Conservation (phyloP, 305 asterid species). For the Withania somnifera region DNA sequence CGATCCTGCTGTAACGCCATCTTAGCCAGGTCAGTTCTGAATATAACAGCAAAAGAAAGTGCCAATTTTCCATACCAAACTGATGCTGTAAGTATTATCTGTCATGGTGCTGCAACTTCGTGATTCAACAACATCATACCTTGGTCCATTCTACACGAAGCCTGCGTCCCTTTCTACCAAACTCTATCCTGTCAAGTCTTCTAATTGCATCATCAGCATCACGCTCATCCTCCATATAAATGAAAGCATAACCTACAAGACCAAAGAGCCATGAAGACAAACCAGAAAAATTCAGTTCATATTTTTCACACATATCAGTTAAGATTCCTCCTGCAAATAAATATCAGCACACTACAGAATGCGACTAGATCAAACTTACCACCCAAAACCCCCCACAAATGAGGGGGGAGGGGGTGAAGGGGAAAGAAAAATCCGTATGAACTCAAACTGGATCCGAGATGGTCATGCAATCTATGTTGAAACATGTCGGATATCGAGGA, state of each 20-base stretch:
- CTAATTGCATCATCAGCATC: constrained; percentile 93
- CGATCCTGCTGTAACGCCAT: constrained; percentile 69
- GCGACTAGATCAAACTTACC: constrained; percentile 28
- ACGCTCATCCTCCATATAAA: constrained; percentile 93
- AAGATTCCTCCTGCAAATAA: constrained; percentile 28
- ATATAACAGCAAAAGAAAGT: background rate
- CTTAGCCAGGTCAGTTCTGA: background rate
- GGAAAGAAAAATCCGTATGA: constrained; percentile 31
- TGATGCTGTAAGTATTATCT: background rate
- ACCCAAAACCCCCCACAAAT: constrained; percentile 39
- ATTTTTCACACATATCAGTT: constrained; percentile 5
- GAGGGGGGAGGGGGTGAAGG: constrained; percentile 22
- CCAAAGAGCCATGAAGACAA: constrained; percentile 17
- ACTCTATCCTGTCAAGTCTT: constrained; percentile 77
- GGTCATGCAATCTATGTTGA: constrained; percentile 82
- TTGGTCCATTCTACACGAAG: constrained; percentile 91
- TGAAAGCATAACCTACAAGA: constrained; percentile 74
- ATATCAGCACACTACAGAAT: constrained; percentile 21
- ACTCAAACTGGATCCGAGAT: constrained; percentile 82
- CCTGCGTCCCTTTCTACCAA: constrained; percentile 77
- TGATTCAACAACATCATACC: constrained; percentile 28
- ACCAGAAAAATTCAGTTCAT: constrained; percentile 2
- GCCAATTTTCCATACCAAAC: background rate
- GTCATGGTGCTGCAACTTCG: background rate
- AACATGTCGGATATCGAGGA: constrained; percentile 78